Evolutionary conservation across 768 basidiomycete genomes (phyloP), one percentile per base, ranked within the genome.

Genomic region (Leucosporidium creatinivorum): DNA sequence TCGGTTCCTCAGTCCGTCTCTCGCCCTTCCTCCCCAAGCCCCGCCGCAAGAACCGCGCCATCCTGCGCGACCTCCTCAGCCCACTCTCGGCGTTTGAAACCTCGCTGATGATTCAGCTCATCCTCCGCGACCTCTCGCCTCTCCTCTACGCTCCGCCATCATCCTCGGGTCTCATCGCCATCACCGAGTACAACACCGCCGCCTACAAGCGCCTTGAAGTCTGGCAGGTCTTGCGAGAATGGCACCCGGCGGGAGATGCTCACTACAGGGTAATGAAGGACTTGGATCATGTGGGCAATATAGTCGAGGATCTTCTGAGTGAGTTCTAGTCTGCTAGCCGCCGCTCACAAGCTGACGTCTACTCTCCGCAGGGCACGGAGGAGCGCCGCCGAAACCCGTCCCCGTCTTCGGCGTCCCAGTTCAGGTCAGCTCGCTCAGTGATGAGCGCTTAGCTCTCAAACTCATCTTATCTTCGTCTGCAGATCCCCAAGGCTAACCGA

Each of bases 401-500:
- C 86, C 86, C 18, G 75, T 76, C 18, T 77, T 88, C 25, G 88
- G 89, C 0, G 77, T 81, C 7, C 86, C 85, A 18, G 81, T 91
- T 31, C 84, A 86, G 76, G 87, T 89, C 13, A 47, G 58, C 54
- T 55, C 23, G 18, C 48, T 33, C 18, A 58, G 60, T 52, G 26
- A 55, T 15, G 15, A 25, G 8, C 17, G 1, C 28, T 28, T 18
- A 21, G 23, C 0, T 26, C 13, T 44, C n/a, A 19, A 8, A 36
- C 54, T 68, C 48, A 56, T 17, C 10, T 19, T 39, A 51, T 26
- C 10, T 17, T 58, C 4, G 25, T 26, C 28, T 2, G 6, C 62
- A 85, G 89, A 85, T 93, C 8, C 92, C 93, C 0, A 93, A 91
- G 78, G 89, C 89, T 28, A 79, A 81, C 39, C 93, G 93, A 75